phyloP scores from a whole-genome alignment of 306 rosid species.

The Pueraria montana region DNA sequence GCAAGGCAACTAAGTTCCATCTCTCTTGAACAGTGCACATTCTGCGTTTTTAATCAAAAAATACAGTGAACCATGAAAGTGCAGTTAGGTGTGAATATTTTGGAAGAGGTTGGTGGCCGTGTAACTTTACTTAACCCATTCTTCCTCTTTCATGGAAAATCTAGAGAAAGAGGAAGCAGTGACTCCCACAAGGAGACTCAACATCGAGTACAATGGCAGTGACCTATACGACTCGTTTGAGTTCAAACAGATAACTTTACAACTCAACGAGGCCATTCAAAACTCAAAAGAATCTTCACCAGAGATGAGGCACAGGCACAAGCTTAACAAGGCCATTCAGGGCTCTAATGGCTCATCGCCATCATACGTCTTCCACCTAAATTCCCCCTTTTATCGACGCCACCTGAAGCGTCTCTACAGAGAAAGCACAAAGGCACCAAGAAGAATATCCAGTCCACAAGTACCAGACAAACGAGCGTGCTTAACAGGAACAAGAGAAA shows the following conservation, averaged over 20 bases:
- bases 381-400: constrained; percentile 54
- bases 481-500: constrained; percentile 38
- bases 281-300: constrained; percentile 54
- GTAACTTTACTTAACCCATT: constrained; percentile 33
- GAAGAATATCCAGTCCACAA: constrained; percentile 52
- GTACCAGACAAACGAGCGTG: constrained; percentile 31
- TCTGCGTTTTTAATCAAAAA: constrained; percentile 21
- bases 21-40: constrained; percentile 40
- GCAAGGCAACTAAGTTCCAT: constrained; percentile 52
- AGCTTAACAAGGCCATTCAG: constrained; percentile 55
- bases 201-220: constrained; percentile 61
- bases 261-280: constrained; percentile 67
- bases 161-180: constrained; percentile 42
- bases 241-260: constrained; percentile 62
- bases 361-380: constrained; percentile 39
- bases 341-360: constrained; percentile 55
- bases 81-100: constrained; percentile 34
- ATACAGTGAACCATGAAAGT: constrained; percentile 36
- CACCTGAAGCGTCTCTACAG: constrained; percentile 50
- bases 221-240: constrained; percentile 71
- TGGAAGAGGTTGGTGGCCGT: constrained; percentile 40
- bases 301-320: constrained; percentile 54
- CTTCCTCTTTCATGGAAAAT: constrained; percentile 52
- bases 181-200: constrained; percentile 43
- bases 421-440: constrained; percentile 47